Evolutionary conservation across 1,284 basidiomycete species (phyloP).

Genomic region (Wallemia mellicola): DNA sequence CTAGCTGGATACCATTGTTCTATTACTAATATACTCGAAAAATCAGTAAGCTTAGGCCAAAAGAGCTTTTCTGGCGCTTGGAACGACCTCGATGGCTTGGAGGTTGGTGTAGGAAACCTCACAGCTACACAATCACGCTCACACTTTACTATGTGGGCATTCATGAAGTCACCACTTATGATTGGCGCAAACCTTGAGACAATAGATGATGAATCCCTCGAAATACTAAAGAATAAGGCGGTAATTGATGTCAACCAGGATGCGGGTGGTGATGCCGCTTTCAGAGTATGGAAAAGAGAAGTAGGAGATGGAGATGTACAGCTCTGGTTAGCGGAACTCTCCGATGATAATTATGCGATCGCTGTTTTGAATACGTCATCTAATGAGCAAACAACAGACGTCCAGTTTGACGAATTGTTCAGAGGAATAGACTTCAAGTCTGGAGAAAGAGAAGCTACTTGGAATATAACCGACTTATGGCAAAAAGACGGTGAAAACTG

Average conservation of each 20-base stretch:
- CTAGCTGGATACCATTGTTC: conserved; percentile 7
- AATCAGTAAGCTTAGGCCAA: conserved; percentile 7
- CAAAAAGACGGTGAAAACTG: neutral
- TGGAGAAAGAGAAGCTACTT: neutral
- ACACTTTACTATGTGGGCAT: conserved; percentile 12
- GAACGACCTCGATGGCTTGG: conserved; percentile 9
- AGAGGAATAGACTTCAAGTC: conserved; percentile 4
- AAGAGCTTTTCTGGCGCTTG: conserved; percentile 7
- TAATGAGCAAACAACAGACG: conserved; percentile 2
- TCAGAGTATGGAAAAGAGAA: conserved; percentile 7
- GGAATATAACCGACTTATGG: neutral
- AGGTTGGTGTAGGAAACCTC: conserved; percentile 7
- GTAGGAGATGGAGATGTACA: conserved; percentile 3
- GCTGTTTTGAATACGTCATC: conserved; percentile 5
- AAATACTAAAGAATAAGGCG: conserved; percentile 10
- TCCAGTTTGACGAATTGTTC: conserved; percentile 5
- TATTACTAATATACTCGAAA: conserved; percentile 8
- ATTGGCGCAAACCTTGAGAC: conserved; percentile 11
- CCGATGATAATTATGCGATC: conserved; percentile 2
- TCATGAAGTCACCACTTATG: conserved; percentile 12
- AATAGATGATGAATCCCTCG: neutral
- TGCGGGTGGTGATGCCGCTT: conserved; percentile 8
- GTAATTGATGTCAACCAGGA: conserved; percentile 11
- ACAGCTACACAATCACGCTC: conserved; percentile 4
- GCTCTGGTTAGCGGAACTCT: conserved; percentile 6